A percentile compares a stretch with the other conserved stretches of the same genome.
These are phyloP conservation scores for Misopates orontium DNA, from an alignment of 257 asterid genomes.

Conservation along the genomic window DNA sequence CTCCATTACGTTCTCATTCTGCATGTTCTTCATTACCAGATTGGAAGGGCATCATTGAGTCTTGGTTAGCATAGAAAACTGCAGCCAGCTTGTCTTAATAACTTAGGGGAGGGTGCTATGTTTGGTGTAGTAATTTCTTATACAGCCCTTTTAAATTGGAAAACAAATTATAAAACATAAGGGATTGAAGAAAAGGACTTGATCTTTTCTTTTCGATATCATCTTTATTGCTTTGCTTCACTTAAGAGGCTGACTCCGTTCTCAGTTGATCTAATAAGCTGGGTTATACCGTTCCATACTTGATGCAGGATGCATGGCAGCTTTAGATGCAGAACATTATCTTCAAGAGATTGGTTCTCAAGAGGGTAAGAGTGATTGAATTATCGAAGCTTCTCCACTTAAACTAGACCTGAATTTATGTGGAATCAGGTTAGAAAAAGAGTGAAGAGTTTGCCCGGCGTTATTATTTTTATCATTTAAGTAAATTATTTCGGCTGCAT, in stretches of 20 bases:
- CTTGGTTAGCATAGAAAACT: no score
- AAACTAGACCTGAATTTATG: slow-evolving; percentile 23
- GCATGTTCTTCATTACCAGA: neutral
- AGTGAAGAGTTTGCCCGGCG: neutral
- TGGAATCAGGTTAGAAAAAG: neutral
- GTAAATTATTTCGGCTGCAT: neutral
- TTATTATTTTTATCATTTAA: neutral
- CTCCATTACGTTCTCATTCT: neutral
- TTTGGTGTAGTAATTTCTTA: neutral
- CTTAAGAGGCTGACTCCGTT: neutral
- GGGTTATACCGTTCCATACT: neutral
- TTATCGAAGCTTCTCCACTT: slow-evolving; percentile 31
- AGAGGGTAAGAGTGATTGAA: slow-evolving; percentile 94
- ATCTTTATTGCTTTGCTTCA: neutral
- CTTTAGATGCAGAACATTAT: slow-evolving; percentile 95
- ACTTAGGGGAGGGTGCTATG: no score
- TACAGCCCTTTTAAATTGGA: neutral
- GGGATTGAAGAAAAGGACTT: neutral
- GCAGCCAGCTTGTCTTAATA: no score
- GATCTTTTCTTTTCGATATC: neutral
- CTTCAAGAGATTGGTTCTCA: slow-evolving; percentile 84
- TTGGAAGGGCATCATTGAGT: no score
- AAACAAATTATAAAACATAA: neutral
- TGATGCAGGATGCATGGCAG: slow-evolving; percentile 93
- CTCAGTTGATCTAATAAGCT: slow-evolving; percentile 21